These are phyloP conservation scores for Pythium brassicae DNA, from an alignment of 352 stramenopile species.

Conservation along the genomic window DNA sequence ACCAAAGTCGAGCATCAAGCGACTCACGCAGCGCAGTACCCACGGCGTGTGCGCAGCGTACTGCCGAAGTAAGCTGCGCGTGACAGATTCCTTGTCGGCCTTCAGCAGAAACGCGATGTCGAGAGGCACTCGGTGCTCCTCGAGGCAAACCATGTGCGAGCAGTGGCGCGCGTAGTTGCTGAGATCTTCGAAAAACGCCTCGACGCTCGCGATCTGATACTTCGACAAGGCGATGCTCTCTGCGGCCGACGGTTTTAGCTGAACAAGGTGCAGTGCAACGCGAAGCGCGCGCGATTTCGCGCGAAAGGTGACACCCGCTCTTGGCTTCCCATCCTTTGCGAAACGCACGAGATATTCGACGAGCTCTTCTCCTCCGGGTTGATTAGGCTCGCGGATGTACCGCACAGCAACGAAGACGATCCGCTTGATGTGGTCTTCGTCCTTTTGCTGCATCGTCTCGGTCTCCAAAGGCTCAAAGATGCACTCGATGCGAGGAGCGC, in stretches of 20 bases:
- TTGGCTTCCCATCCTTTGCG: constrained; percentile 33
- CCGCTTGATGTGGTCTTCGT: constrained; percentile 29
- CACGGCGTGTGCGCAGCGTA: constrained; percentile 21
- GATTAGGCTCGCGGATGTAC: constrained; percentile 12
- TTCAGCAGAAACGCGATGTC: constrained; percentile 37
- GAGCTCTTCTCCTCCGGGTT: constrained; percentile 21
- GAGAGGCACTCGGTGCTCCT: constrained; percentile 49
- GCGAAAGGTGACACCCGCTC: constrained; percentile 50
- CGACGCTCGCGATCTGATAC: constrained; percentile 12
- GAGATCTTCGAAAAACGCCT: constrained; percentile 30
- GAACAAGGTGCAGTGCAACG: constrained; percentile 27
- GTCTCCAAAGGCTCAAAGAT: constrained; percentile 28
- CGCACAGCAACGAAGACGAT: constrained; percentile 26
- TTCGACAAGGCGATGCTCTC: constrained; percentile 18
- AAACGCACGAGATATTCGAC: constrained; percentile 34
- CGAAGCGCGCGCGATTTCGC: constrained; percentile 43
- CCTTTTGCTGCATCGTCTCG: constrained; percentile 23
- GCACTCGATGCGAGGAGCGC: constrained; percentile 7
- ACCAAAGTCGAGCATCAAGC: constrained; percentile 52
- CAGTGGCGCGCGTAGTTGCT: constrained; percentile 29
- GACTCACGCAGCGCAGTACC: constrained; percentile 33
- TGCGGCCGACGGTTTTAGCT: constrained; percentile 19
- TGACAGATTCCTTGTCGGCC: constrained; percentile 39
- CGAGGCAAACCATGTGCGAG: constrained; percentile 40
- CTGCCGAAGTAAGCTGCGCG: constrained; percentile 40